phyloP scores from a whole-genome alignment of 1,284 basidiomycete species.

The Cryptococcus sp. region DNA sequence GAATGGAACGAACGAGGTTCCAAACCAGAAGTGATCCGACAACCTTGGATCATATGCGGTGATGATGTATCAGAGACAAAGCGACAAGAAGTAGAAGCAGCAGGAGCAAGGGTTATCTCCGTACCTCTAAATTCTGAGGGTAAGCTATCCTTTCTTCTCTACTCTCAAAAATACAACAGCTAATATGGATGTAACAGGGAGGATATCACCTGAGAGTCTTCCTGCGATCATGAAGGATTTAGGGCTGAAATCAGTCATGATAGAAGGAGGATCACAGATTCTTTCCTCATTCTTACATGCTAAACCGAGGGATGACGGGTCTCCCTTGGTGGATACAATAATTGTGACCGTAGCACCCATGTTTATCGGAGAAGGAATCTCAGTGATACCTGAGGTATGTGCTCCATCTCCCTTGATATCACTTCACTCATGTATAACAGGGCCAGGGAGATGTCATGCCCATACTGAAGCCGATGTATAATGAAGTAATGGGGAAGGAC shows the following conservation, averaged over 20 bases:
- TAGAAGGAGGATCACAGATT: slow-evolving; percentile 85
- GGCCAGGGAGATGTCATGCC: slow-evolving; percentile 31
- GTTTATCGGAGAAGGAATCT: slow-evolving; percentile 70
- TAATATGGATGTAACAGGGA: slow-evolving; percentile 33
- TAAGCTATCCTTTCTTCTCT: slow-evolving; percentile 17
- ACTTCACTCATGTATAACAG: slow-evolving; percentile 5
- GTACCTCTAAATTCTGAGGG: slow-evolving; percentile 47
- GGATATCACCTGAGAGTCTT: slow-evolving; percentile 54
- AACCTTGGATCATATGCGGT: slow-evolving; percentile 68
- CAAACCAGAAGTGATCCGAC: slow-evolving; percentile 55
- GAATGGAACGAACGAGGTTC: slow-evolving; percentile 22
- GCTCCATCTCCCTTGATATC: background rate
- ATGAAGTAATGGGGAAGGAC: slow-evolving; percentile 44
- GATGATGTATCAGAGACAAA: slow-evolving; percentile 25
- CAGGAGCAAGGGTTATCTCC: slow-evolving; percentile 39
- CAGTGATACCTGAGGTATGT: slow-evolving; percentile 43
- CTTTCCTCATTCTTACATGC: slow-evolving; percentile 68
- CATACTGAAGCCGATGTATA: slow-evolving; percentile 29
- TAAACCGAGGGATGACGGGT: slow-evolving; percentile 30
- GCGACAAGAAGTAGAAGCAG: slow-evolving; percentile 32
- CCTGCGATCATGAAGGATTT: slow-evolving; percentile 55
- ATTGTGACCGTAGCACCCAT: slow-evolving; percentile 78
- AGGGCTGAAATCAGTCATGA: slow-evolving; percentile 76
- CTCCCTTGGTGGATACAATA: slow-evolving; percentile 60
- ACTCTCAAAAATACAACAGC: background rate